phyloP scores from a whole-genome alignment of 31 red algal genomes.

The Asparagopsis taxiformis region DNA sequence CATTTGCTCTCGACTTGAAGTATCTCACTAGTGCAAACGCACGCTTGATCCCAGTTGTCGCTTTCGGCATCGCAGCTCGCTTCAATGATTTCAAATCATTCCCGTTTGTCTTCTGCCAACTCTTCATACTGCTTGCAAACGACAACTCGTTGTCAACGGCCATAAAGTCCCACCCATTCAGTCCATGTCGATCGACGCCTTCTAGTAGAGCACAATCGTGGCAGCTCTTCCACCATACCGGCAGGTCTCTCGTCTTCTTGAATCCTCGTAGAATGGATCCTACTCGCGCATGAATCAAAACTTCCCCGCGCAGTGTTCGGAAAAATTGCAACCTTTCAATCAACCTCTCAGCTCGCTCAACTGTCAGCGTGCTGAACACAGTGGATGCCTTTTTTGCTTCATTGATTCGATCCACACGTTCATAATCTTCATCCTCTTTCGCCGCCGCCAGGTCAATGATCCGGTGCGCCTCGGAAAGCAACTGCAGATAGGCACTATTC shows the following conservation, averaged over 20 bases:
- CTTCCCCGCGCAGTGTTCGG: conserved; percentile 50
- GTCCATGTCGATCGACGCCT: conserved; percentile 85
- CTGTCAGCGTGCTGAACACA: conserved; percentile 42
- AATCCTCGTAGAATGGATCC: conserved; percentile 39
- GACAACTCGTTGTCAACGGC: conserved; percentile 43
- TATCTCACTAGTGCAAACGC: conserved; percentile 40
- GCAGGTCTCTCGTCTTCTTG: conserved; percentile 67
- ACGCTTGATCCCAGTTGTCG: conserved; percentile 30
- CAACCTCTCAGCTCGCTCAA: conserved; percentile 47
- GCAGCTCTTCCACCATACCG: conserved; percentile 73
- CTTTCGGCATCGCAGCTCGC: conserved; percentile 28
- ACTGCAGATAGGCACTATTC: conserved; percentile 49
- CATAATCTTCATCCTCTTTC: conserved; percentile 60
- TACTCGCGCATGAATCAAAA: conserved; percentile 42
- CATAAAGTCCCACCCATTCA: conserved; percentile 71
- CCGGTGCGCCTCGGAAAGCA: conserved; percentile 60
- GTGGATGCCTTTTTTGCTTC: conserved; percentile 29
- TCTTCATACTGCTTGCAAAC: conserved; percentile 35
- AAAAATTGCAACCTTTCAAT: conserved; percentile 79
- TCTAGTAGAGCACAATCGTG: conserved; percentile 76
- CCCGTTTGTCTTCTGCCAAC: conserved; percentile 26
- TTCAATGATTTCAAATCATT: conserved; percentile 23
- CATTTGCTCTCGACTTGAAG: conserved; percentile 39
- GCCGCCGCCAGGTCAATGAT: conserved; percentile 41
- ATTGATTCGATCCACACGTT: conserved; percentile 24